Conservation (phyloP, 1,284 basidiomycete species). For the Irpex sp. region DNA sequence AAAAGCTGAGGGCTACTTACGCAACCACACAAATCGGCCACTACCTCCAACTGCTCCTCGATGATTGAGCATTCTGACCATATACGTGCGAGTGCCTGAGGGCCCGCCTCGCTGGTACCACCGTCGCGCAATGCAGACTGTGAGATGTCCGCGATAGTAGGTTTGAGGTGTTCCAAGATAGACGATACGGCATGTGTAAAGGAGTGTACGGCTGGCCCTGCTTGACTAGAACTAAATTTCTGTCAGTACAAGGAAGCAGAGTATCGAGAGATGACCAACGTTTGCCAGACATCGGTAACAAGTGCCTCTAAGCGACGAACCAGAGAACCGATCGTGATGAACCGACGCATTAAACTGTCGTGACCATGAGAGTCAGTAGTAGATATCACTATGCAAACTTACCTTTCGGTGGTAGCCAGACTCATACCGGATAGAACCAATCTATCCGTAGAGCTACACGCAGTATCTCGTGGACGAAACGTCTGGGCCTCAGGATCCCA, state of each 20-base stretch:
- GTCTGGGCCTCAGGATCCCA: slow-evolving; percentile 51
- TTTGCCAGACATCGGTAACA: slow-evolving; percentile 15
- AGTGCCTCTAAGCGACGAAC: slow-evolving; percentile 60
- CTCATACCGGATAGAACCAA: slow-evolving; percentile 24
- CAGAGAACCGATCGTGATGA: slow-evolving; percentile 57
- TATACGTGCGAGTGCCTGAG: slow-evolving; percentile 34
- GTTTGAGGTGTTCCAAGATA: slow-evolving; percentile 35
- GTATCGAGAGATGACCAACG: background rate
- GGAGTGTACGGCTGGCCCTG: slow-evolving; percentile 52
- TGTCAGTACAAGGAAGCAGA: background rate
- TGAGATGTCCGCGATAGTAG: slow-evolving; percentile 3
- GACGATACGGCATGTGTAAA: slow-evolving; percentile 60
- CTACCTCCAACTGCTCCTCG: slow-evolving; percentile 43
- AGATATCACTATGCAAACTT: slow-evolving; percentile 5
- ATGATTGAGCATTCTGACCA: slow-evolving; percentile 49
- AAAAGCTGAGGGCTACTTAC: slow-evolving; percentile 32
- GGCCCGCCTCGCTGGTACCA: background rate
- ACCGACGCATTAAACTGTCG: slow-evolving; percentile 50
- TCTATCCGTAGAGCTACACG: slow-evolving; percentile 20
- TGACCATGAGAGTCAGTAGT: background rate
- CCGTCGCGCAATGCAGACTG: slow-evolving; percentile 4
- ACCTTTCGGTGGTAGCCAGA: slow-evolving; percentile 52
- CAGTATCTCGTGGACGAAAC: slow-evolving; percentile 37
- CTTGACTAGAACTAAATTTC: slow-evolving; percentile 29
- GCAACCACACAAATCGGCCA: slow-evolving; percentile 49